Evolutionary conservation across 371 early-diverging fungal species (phyloP).

Genomic region (Neoconidiobolus thromboides): DNA sequence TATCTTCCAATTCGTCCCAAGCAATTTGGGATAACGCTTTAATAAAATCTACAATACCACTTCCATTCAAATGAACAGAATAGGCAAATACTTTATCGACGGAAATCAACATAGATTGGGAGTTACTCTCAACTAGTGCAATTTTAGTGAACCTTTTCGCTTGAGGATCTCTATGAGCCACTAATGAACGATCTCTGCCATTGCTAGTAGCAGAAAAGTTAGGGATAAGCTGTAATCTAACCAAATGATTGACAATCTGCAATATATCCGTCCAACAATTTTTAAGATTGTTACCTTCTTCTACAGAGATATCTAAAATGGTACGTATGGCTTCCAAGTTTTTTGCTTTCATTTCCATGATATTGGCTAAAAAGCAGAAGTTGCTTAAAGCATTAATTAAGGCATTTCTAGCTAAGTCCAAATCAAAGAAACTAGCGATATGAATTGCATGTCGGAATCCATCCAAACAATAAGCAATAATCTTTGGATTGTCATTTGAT

Average conservation of each 20-base stretch:
- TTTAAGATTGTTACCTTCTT: conserved; percentile 61
- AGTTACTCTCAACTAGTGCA: conserved; percentile 10
- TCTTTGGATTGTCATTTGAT: conserved; percentile 53
- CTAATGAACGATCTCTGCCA: conserved; percentile 7
- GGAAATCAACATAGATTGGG: conserved; percentile 40
- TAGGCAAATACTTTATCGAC: conserved; percentile 49
- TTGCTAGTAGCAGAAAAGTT: conserved; percentile 5
- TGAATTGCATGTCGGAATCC: conserved; percentile 67
- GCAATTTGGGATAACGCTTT: conserved; percentile 66
- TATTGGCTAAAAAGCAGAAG: conserved; percentile 61
- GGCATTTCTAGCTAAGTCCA: conserved; percentile 72
- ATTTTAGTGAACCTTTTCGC: neutral
- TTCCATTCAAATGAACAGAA: conserved; percentile 20
- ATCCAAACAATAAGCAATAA: conserved; percentile 41
- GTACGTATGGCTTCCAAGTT: conserved; percentile 74
- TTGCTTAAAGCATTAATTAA: conserved; percentile 76
- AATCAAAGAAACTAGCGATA: conserved; percentile 65
- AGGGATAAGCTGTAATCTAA: conserved; percentile 45
- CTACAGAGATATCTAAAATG: conserved; percentile 61
- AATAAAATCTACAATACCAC: conserved; percentile 77
- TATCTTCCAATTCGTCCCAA: conserved; percentile 72
- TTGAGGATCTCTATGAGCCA: neutral
- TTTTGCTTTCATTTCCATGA: conserved; percentile 65
- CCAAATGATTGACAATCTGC: conserved; percentile 71
- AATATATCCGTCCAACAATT: conserved; percentile 80